Evolutionary conservation across 208 protist species (phyloP).

Genomic region (Leishmania martiniquensis): DNA sequence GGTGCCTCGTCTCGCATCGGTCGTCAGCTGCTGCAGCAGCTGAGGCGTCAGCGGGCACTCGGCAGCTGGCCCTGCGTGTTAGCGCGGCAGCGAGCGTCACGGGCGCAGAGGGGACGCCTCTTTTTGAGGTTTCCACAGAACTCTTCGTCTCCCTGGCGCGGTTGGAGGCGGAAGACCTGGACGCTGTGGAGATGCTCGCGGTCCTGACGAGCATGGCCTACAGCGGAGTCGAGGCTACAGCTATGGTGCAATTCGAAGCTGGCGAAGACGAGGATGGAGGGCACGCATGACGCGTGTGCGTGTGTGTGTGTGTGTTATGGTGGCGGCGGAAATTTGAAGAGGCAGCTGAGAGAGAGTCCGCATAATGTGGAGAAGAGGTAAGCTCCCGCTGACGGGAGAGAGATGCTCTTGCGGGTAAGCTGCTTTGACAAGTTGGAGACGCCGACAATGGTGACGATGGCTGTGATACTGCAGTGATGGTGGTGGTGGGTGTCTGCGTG

Average conservation of each 20-base stretch:
- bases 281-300: neutral
- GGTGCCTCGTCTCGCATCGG: conserved; percentile 19
- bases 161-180: conserved; percentile 39
- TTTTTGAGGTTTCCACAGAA: conserved; percentile 13
- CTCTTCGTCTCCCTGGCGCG: conserved; percentile 34
- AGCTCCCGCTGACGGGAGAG: neutral
- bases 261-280: conserved; percentile 6
- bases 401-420: neutral
- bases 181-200: conserved; percentile 39
- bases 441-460: neutral
- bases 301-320: neutral
- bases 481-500: neutral
- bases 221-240: conserved; percentile 28
- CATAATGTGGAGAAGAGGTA: neutral
- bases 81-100: neutral
- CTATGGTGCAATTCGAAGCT: conserved; percentile 31
- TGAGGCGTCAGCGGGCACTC: conserved; percentile 3
- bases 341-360: neutral
- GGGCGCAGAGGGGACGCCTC: neutral
- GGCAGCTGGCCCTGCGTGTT: conserved; percentile 39
- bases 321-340: neutral
- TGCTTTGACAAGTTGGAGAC: neutral
- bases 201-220: conserved; percentile 39
- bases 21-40: neutral
- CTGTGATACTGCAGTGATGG: neutral